phyloP scores from a whole-genome alignment of 257 asterid genomes.

The Gentiana straminea region DNA sequence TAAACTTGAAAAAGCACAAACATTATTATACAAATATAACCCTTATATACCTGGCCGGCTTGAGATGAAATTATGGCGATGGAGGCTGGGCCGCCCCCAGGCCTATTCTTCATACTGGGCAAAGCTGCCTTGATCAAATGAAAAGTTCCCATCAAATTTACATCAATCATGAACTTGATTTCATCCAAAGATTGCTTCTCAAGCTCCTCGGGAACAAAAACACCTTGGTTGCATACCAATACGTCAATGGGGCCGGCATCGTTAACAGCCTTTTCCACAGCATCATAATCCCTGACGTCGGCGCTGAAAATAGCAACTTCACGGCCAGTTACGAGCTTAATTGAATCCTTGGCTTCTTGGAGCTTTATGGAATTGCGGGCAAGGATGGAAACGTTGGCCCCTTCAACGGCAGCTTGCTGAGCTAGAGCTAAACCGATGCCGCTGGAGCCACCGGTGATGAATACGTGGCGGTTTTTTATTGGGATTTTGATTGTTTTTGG shows the following conservation, averaged over 20 bases:
- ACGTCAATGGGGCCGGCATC: constrained; percentile 80
- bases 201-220: constrained; percentile 62
- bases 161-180: constrained; percentile 78
- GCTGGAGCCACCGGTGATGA: constrained; percentile 98
- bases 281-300: constrained; percentile 76
- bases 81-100: constrained; percentile 58
- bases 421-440: constrained; percentile 96
- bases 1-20: not conserved
- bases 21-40: not conserved
- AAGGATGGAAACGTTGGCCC: constrained; percentile 69
- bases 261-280: constrained; percentile 44
- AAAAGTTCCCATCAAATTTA: constrained; percentile 71
- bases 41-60: constrained; percentile 76
- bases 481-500: constrained; percentile 58
- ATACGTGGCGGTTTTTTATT: constrained; percentile 75
- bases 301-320: constrained; percentile 68
- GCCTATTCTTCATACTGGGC: constrained; percentile 71
- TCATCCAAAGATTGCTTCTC: constrained; percentile 66
- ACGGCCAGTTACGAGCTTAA: constrained; percentile 72
- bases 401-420: constrained; percentile 49
- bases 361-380: constrained; percentile 64
- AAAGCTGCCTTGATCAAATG: constrained; percentile 85
- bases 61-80: constrained; percentile 92
- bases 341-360: constrained; percentile 62
- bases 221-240: constrained; percentile 84